Conservation (phyloP, 2,329 filamentous ascomycete genomes). For the Arthroderma sp. region DNA sequence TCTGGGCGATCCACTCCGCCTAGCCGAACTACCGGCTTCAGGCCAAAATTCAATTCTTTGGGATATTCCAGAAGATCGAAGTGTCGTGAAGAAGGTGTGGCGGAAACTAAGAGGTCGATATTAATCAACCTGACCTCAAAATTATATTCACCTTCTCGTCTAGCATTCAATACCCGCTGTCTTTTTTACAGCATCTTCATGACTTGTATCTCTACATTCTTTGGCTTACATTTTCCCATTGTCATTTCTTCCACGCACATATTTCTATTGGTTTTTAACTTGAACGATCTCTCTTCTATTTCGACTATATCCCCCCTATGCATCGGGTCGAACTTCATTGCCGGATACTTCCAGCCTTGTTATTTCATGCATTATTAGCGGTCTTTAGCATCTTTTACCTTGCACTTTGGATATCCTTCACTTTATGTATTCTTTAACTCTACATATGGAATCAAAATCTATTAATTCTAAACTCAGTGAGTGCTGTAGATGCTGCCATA, state of each 20-base stretch:
- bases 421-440: too few species aligned
- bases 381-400: not conserved
- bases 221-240: too few species aligned
- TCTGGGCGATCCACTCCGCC: slow-evolving; percentile 40
- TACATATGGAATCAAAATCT: not conserved
- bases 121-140: not conserved
- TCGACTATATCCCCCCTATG: too few species aligned
- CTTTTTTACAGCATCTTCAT: not conserved
- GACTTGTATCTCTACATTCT: not conserved
- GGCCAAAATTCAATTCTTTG: slow-evolving; percentile 30
- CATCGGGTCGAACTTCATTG: not conserved
- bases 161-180: not conserved
- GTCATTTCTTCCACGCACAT: too few species aligned
- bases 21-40: slow-evolving; percentile 38
- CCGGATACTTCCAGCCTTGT: not conserved
- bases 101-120: slow-evolving; percentile 25
- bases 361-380: not conserved
- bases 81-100: slow-evolving; percentile 33
- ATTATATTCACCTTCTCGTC: not conserved
- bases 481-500: too few species aligned
- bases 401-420: too few species aligned
- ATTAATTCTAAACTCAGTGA: too few species aligned
- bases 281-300: too few species aligned
- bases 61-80: slow-evolving; percentile 30
- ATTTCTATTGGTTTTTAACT: too few species aligned